Evolutionary conservation across 108 stramenopile genomes (phyloP).

Genomic region (Stephanodiscus triporus): DNA sequence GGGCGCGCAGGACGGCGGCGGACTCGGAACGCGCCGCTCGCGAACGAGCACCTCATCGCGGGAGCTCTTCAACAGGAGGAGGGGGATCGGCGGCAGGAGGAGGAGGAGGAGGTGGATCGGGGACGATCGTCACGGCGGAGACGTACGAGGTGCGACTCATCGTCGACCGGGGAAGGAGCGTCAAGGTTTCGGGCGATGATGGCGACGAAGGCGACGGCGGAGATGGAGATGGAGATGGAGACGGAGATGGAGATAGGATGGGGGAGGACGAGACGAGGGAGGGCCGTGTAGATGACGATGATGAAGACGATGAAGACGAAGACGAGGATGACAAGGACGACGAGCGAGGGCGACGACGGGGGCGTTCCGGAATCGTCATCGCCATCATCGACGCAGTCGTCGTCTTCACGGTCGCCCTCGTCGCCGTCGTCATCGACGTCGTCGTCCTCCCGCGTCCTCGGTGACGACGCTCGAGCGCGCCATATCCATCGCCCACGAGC

Average conservation of each 20-base stretch:
- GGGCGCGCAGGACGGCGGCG: background rate
- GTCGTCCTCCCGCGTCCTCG: slow-evolving; percentile 30
- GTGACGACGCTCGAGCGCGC: slow-evolving; percentile 54
- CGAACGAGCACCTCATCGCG: slow-evolving; percentile 49
- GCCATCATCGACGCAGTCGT: too few relatives aligned
- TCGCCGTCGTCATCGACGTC: background rate
- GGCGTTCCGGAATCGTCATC: too few relatives aligned
- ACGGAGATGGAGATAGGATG: too few relatives aligned
- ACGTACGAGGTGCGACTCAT: slow-evolving; percentile 60
- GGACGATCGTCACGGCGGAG: slow-evolving; percentile 35
- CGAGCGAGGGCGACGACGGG: too few relatives aligned
- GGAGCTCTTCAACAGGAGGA: slow-evolving; percentile 25
- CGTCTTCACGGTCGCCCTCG: background rate
- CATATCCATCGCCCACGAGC: slow-evolving; percentile 53
- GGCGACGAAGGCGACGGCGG: slow-evolving; percentile 1
- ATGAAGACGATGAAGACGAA: too few relatives aligned
- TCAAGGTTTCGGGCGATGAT: slow-evolving; percentile 14
- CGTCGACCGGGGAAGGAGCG: slow-evolving; percentile 54
- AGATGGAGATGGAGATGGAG: background rate
- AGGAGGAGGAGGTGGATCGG: background rate
- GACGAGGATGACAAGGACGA: too few relatives aligned
- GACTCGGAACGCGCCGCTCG: slow-evolving; percentile 36
- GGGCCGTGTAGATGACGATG: too few relatives aligned
- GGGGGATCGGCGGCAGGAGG: too few relatives aligned
- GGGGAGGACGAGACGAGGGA: too few relatives aligned